These are phyloP conservation scores for Vanilla planifolia DNA, from an alignment of 106 monocot genomes.

Conservation along the genomic window DNA sequence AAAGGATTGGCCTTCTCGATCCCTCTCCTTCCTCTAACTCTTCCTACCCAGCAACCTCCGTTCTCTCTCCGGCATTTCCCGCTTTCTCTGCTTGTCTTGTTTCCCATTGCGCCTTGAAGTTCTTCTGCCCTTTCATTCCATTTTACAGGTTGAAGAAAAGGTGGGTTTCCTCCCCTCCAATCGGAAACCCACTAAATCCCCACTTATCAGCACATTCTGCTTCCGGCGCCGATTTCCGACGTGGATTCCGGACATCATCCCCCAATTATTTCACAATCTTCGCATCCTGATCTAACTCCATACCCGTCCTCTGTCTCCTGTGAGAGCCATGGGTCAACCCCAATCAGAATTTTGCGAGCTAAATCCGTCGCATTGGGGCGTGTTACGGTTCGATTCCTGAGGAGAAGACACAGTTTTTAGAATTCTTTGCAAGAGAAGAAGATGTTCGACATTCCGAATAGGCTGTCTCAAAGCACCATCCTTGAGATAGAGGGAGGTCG, in stretches of 20 bases:
- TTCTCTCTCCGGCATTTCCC: neutral
- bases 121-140: neutral
- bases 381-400: slow-evolving; percentile 30
- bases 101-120: no score
- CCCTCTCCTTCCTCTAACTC: neutral
- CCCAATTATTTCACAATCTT: neutral
- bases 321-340: neutral
- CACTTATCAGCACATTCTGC: neutral
- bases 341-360: neutral
- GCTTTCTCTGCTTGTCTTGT: no score
- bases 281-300: neutral
- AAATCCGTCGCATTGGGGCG: slow-evolving; percentile 10
- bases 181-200: neutral
- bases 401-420: slow-evolving; percentile 21
- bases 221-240: neutral
- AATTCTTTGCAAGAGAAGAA: slow-evolving; percentile 1
- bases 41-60: neutral
- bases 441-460: slow-evolving; percentile 9
- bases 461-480: slow-evolving; percentile 30
- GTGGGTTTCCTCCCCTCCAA: neutral
- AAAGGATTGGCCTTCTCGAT: neutral
- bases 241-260: neutral
- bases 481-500: slow-evolving; percentile 1
- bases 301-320: neutral
- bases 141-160: neutral